Evolutionary conservation across 345 rosid genomes (phyloP).

Genomic region (Moricandia moricandioides): DNA sequence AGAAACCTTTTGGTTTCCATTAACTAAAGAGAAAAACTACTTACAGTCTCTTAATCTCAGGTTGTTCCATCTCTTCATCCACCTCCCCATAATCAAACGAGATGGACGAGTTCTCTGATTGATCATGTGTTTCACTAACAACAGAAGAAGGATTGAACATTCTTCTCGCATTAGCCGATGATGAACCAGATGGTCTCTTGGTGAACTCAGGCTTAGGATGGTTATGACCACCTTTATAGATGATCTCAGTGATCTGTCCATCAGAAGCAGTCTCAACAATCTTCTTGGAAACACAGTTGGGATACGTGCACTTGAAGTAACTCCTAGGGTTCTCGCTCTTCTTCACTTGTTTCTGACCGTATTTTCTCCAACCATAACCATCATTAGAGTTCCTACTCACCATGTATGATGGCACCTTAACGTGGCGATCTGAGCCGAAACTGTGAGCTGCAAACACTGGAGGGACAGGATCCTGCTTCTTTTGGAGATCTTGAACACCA

Average conservation of each 20-base stretch:
- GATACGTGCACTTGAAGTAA: constrained; percentile 94
- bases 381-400: constrained; percentile 72
- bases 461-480: constrained; percentile 47
- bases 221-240: constrained; percentile 88
- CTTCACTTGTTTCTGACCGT: constrained; percentile 94
- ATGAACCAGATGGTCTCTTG: constrained; percentile 51
- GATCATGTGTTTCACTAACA: constrained; percentile 50
- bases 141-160: constrained; percentile 29
- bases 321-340: constrained; percentile 97
- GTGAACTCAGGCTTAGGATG: constrained; percentile 92
- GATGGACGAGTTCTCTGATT: constrained; percentile 73
- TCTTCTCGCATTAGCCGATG: constrained; percentile 36
- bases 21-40: constrained; percentile 28
- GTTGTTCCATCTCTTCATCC: constrained; percentile 75
- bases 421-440: constrained; percentile 28
- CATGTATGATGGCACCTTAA: constrained; percentile 33
- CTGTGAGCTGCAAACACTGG: constrained; percentile 43
- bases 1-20: background rate
- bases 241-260: constrained; percentile 94
- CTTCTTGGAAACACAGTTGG: constrained; percentile 87
- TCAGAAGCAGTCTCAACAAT: constrained; percentile 83
- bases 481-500: constrained; percentile 44
- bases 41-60: constrained; percentile 80
- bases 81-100: constrained; percentile 65
- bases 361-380: constrained; percentile 96